A percentile compares a stretch with the other conserved stretches of the same genome.
phyloP scores from a whole-genome alignment of 192 early-diverging fungal species.

The Mortierella antarctica region DNA sequence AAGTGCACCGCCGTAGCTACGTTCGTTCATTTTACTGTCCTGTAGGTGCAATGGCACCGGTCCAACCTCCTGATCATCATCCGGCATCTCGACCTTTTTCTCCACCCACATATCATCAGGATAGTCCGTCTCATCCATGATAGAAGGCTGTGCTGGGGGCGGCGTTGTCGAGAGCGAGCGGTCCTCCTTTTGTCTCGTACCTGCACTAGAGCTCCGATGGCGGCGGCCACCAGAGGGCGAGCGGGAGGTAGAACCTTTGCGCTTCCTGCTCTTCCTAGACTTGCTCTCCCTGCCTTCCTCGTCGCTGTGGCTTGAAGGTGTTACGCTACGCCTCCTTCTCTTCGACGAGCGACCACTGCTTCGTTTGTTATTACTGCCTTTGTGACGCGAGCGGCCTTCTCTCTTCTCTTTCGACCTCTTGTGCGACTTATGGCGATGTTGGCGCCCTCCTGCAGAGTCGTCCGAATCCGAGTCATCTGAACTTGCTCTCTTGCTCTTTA shows the following conservation, averaged over 20 bases:
- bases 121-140: slow-evolving; percentile 45
- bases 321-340: slow-evolving; percentile 10
- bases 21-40: slow-evolving; percentile 71
- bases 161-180: not conserved
- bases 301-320: slow-evolving; percentile 18
- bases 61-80: slow-evolving; percentile 74
- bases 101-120: slow-evolving; percentile 70
- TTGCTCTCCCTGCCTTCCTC: slow-evolving; percentile 19
- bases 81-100: slow-evolving; percentile 69
- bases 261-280: slow-evolving; percentile 5
- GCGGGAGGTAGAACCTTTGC: not conserved
- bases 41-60: slow-evolving; percentile 69
- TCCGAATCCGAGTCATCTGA: slow-evolving; percentile 28
- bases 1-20: slow-evolving; percentile 83
- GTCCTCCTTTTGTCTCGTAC: no score
- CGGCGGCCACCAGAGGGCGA: not conserved
- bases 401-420: slow-evolving; percentile 35
- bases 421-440: slow-evolving; percentile 28
- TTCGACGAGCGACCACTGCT: slow-evolving; percentile 21
- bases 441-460: slow-evolving; percentile 20
- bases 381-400: slow-evolving; percentile 34
- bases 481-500: slow-evolving; percentile 10
- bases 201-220: not conserved
- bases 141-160: not conserved
- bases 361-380: slow-evolving; percentile 13